phyloP scores from a whole-genome alignment of 805 yeast species.

The Wickerhamiella galacta region DNA sequence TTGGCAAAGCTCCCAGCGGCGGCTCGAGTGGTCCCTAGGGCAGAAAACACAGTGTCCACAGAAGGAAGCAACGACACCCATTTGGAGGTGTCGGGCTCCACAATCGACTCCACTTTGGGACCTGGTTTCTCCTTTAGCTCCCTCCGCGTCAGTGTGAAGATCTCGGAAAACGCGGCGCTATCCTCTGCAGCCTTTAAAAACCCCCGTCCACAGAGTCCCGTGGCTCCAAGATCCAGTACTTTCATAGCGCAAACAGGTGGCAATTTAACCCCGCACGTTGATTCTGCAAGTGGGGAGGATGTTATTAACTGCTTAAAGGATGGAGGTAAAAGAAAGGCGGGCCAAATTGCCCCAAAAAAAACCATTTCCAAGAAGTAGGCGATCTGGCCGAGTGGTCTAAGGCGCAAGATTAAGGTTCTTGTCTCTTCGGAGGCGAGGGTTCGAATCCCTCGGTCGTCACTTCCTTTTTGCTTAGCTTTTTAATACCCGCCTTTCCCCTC shows the following conservation, averaged over 20 bases:
- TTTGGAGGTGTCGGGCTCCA: constrained; percentile 30
- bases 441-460: too few species aligned
- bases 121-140: constrained; percentile 6
- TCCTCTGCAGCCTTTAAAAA: constrained; percentile 32
- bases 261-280: not conserved
- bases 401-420: too few species aligned
- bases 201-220: constrained; percentile 58
- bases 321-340: too few species aligned
- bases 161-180: constrained; percentile 23
- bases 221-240: constrained; percentile 38
- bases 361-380: too few species aligned
- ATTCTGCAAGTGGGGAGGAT: too few species aligned
- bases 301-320: too few species aligned
- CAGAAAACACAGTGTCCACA: constrained; percentile 36
- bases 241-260: constrained; percentile 1
- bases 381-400: too few species aligned
- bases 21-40: constrained; percentile 60
- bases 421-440: too few species aligned
- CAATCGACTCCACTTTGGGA: constrained; percentile 24
- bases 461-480: too few species aligned
- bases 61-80: constrained; percentile 32
- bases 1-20: constrained; percentile 57
- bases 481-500: not conserved
- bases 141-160: constrained; percentile 28
- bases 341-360: too few species aligned